Conservation (phyloP, 257 asterid species). For the Salvia rosmarinus region DNA sequence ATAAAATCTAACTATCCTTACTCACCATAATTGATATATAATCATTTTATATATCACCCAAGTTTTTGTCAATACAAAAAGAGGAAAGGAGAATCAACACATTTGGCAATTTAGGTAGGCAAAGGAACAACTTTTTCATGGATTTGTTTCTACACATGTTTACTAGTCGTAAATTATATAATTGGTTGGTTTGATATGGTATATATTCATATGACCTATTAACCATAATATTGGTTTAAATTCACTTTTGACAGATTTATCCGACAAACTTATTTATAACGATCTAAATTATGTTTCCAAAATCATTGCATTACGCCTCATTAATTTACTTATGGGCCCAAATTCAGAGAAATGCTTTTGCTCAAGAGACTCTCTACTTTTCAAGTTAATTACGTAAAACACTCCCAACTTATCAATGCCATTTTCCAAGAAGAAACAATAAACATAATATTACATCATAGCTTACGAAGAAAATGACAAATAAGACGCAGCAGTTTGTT, state of each 20-base stretch:
- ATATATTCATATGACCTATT: too few relatives aligned
- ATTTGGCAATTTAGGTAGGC: background rate
- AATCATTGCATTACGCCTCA: background rate
- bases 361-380: background rate
- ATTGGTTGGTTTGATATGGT: background rate
- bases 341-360: too few relatives aligned
- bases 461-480: too few relatives aligned
- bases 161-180: too few relatives aligned
- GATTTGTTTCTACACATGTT: background rate
- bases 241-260: background rate
- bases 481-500: background rate
- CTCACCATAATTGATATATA: too few relatives aligned
- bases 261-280: background rate
- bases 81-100: too few relatives aligned
- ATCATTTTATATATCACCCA: too few relatives aligned
- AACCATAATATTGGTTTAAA: background rate
- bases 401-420: background rate
- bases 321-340: too few relatives aligned
- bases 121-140: background rate
- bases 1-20: too few relatives aligned
- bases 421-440: background rate
- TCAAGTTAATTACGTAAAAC: background rate
- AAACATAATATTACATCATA: too few relatives aligned
- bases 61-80: too few relatives aligned
- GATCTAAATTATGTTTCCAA: background rate